phyloP scores from a whole-genome alignment of 169 alveolate species.

The Babesia ovata region DNA sequence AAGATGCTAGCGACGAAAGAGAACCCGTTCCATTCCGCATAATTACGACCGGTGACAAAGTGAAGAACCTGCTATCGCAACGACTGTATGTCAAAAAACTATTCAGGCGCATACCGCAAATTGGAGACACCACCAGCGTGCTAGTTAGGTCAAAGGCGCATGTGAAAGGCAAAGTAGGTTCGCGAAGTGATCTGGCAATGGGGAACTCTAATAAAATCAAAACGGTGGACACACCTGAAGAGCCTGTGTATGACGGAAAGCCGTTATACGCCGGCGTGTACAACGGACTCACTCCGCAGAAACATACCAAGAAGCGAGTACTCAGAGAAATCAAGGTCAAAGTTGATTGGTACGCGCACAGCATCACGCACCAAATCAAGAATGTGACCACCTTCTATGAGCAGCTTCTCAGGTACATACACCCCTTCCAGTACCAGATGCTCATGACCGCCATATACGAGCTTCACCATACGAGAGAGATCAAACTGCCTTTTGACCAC shows the following conservation, averaged over 20 bases:
- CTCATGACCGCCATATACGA: constrained; percentile 53
- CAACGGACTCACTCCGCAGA: constrained; percentile 57
- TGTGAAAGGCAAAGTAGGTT: constrained; percentile 68
- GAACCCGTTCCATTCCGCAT: constrained; percentile 4
- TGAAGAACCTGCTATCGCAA: constrained; percentile 24
- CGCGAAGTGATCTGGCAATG: constrained; percentile 43
- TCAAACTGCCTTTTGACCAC: constrained; percentile 36
- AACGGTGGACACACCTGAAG: constrained; percentile 16
- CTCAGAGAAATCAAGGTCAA: constrained; percentile 66
- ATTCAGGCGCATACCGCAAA: constrained; percentile 59
- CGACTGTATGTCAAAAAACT: constrained; percentile 47
- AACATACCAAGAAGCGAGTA: constrained; percentile 57
- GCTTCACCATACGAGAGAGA: constrained; percentile 8
- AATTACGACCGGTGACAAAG: neutral
- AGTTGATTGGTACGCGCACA: constrained; percentile 60
- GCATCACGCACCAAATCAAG: constrained; percentile 60
- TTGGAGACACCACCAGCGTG: constrained; percentile 46
- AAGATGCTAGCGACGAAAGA: neutral
- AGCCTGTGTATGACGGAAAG: constrained; percentile 27
- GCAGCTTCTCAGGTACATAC: constrained; percentile 54
- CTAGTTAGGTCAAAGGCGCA: constrained; percentile 66
- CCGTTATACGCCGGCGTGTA: constrained; percentile 63
- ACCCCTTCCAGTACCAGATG: constrained; percentile 70
- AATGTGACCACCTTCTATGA: constrained; percentile 51
- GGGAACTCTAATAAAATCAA: constrained; percentile 59